Base-by-base conservation (phyloP, 208 protist genomes). In the Leishmania tarentolae region DNA sequence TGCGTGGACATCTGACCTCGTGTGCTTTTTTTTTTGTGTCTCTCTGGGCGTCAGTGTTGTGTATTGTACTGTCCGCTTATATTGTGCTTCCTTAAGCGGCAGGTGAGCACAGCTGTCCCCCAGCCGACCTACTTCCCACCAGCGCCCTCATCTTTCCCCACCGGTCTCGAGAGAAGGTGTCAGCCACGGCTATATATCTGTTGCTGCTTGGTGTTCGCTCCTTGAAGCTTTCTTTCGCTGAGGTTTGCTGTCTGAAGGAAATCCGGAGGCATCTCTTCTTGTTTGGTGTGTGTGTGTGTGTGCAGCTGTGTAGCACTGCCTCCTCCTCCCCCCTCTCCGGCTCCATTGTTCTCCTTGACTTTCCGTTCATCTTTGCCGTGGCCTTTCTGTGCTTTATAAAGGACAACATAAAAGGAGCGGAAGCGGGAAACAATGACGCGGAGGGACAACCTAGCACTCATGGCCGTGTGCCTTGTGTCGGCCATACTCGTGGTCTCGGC, bases 381-480 rank as follows among this genome's bases (percentile, higher is more conserved):
- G 19, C 50, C 44, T 50, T 74, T 35, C 69, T 74, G 46, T 50
- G 69, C 69, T 74, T 52, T 52, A 19, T 57, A 42, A 70, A 70
- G 37, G 40, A 44, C 8, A 2, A 63, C 2, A 56, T 35, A 50
- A 35, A 53, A 56, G 40, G 21, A 35, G 28, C 1, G 46, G n/a
- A 11, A 47, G 13, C 6, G 13, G 40, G 8, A 13, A 46, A 72
- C 11, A 46, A 83, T 83, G 80, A 76, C 65, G 21, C n/a, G 46
- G 24, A 72, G 50, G 21, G 69, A 81, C 35, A 78, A 70, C 61
- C n/a, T 84, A 52, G 24, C 74, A 11, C 50, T 84, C 3, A 15
- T 74, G 75, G 76, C 76, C 15, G 76, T 84, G 81, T 84, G 81
- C 81, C 75, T 84, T n/a, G 70, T 84, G 15, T 80, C 81, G 8